Percentiles rank a stretch among this genome's conserved stretches.
Evolutionary conservation across 2,329 filamentous ascomycete species (phyloP).

Genomic region (Penicillium olsonii): DNA sequence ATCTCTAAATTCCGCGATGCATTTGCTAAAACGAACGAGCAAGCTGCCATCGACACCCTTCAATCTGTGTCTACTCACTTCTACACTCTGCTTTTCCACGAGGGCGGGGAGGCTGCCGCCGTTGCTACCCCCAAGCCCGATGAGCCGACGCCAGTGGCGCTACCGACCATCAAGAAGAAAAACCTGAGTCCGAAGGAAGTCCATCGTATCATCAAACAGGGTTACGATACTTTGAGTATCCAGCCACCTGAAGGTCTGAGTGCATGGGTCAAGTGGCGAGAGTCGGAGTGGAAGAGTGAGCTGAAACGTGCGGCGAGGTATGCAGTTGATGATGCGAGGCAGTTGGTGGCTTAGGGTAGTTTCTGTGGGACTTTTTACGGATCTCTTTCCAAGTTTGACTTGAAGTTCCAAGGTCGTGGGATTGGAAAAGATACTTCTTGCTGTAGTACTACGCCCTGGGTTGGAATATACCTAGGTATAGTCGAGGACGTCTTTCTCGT

Average conservation of each 20-base stretch:
- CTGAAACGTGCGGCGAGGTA: conserved; percentile 85
- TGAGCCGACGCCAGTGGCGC: conserved; percentile 27
- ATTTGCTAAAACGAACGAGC: conserved; percentile 43
- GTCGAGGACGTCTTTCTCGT: too few relatives aligned
- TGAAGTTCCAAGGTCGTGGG: too few relatives aligned
- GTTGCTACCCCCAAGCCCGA: conserved; percentile 20
- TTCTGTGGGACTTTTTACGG: too few relatives aligned
- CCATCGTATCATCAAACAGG: conserved; percentile 88
- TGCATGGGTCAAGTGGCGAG: conserved; percentile 81
- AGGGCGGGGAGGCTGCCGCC: conserved; percentile 43
- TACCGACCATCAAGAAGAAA: conserved; percentile 51
- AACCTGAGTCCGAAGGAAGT: conserved; percentile 82
- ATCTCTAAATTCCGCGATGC: conserved; percentile 78
- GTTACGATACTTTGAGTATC: conserved; percentile 92
- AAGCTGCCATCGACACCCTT: conserved; percentile 78
- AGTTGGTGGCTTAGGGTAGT: conserved; percentile 41
- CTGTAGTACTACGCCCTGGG: too few relatives aligned
- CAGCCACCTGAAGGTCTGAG: conserved; percentile 84
- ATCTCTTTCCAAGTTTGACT: too few relatives aligned
- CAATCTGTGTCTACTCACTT: conserved; percentile 81
- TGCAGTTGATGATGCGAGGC: conserved; percentile 70
- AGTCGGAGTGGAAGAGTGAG: conserved; percentile 79
- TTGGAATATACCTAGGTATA: too few relatives aligned
- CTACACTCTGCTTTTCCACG: conserved; percentile 69
- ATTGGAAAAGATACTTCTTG: too few relatives aligned